A percentile compares a stretch with the other conserved stretches of the same genome.
These are phyloP conservation scores for Irpex sp. DNA, from an alignment of 1,284 basidiomycete species.

Conservation along the genomic window DNA sequence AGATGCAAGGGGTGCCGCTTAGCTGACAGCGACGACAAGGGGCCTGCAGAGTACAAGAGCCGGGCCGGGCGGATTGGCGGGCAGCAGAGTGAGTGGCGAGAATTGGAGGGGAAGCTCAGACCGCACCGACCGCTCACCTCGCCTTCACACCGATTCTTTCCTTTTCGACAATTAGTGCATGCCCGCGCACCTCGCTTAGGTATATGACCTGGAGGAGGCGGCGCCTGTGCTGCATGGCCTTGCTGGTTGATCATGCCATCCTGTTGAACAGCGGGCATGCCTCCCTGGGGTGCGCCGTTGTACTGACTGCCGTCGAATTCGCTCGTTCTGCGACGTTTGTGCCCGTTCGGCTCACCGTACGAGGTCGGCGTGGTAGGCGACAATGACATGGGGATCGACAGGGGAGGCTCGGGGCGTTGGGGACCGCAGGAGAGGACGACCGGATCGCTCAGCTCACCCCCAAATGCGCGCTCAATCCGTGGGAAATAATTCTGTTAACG, in stretches of 20 bases:
- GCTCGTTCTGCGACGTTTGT: constrained; percentile 29
- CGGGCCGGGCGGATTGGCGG: constrained; percentile 65
- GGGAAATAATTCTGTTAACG: not conserved
- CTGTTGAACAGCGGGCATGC: constrained; percentile 18
- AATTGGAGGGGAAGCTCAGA: constrained; percentile 20
- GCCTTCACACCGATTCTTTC: constrained; percentile 92
- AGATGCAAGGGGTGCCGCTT: constrained; percentile 81
- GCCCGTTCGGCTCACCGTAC: constrained; percentile 14
- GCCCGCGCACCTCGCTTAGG: constrained; percentile 79
- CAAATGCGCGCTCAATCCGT: not conserved
- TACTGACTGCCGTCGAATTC: constrained; percentile 17
- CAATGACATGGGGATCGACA: constrained; percentile 28
- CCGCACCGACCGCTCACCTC: constrained; percentile 50
- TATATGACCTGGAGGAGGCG: constrained; percentile 43
- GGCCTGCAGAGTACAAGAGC: constrained; percentile 46
- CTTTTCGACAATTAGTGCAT: constrained; percentile 81
- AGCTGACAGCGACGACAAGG: constrained; percentile 88
- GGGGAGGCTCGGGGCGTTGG: constrained; percentile 10
- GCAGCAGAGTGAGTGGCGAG: constrained; percentile 39
- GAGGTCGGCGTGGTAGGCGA: constrained; percentile 31
- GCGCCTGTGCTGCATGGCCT: constrained; percentile 15
- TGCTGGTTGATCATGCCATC: constrained; percentile 12
- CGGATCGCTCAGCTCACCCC: not conserved
- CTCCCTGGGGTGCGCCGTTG: constrained; percentile 17
- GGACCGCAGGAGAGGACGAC: not conserved